Evolutionary conservation across 148 eudicot genomes (phyloP).

Genomic region (Camellia granthamiana): DNA sequence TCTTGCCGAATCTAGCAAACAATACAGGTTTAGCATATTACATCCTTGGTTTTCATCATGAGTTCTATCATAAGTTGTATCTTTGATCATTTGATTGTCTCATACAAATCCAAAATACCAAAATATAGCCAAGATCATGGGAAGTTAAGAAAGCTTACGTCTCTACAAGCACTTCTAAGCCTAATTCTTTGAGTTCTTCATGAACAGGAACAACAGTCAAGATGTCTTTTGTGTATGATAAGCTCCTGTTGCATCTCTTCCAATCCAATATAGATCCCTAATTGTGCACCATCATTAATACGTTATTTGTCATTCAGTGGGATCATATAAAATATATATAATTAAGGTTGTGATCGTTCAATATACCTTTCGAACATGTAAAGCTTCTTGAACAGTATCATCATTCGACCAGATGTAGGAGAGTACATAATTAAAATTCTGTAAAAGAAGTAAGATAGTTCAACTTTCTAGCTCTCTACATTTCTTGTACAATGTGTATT

Average conservation of each 20-base stretch:
- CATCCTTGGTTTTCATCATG: too few relatives aligned
- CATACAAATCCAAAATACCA: background rate
- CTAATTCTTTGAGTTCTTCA: conserved; percentile 16
- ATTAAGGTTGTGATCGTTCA: background rate
- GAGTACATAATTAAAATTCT: conserved; percentile 17
- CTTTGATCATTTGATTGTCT: background rate
- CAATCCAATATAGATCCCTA: conserved; percentile 21
- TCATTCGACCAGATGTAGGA: conserved; percentile 21
- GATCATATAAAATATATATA: too few relatives aligned
- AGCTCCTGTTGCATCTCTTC: conserved; percentile 26
- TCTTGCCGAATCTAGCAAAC: too few relatives aligned
- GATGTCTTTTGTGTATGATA: conserved; percentile 16
- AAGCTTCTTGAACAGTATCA: conserved; percentile 22
- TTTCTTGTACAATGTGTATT: too few relatives aligned
- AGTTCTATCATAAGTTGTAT: background rate
- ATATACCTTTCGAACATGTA: conserved; percentile 26
- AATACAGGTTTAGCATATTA: too few relatives aligned
- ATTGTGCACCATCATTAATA: background rate
- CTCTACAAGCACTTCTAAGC: conserved; percentile 24
- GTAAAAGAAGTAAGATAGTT: background rate
- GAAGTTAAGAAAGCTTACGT: conserved; percentile 1
- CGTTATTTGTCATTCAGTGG: background rate
- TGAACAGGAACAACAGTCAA: conserved; percentile 19
- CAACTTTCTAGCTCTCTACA: too few relatives aligned
- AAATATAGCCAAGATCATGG: background rate